Evolutionary conservation across 2,329 filamentous ascomycete species (phyloP).

Genomic region (Aspergillus flavus): DNA sequence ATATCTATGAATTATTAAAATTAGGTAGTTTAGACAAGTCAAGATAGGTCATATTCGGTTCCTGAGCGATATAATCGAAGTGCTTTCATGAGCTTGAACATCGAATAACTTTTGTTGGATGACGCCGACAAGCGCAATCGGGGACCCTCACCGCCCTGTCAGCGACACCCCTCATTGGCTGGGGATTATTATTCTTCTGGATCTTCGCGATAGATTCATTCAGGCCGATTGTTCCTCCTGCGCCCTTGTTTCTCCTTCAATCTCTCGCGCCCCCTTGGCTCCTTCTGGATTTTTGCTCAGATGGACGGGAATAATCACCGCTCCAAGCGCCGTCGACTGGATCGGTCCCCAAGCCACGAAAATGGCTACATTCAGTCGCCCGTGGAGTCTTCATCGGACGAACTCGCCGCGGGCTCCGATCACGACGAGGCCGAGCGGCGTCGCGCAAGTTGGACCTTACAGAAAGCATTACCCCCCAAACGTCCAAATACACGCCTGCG

Average conservation of each 20-base stretch:
- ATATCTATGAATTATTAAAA: background rate
- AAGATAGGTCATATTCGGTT: background rate
- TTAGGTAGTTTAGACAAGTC: background rate
- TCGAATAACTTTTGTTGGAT: background rate
- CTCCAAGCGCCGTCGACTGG: constrained; percentile 37
- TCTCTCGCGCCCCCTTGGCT: constrained; percentile 1
- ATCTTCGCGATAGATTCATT: constrained; percentile 6
- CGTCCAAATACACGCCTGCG: constrained; percentile 29
- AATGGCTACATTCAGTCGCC: constrained; percentile 28
- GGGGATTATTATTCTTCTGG: background rate
- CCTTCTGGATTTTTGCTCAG: constrained; percentile 4
- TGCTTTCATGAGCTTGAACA: background rate
- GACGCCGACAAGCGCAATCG: background rate
- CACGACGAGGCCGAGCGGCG: constrained; percentile 39
- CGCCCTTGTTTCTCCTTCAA: background rate
- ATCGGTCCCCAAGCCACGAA: constrained; percentile 20
- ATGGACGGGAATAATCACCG: constrained; percentile 32
- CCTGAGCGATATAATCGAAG: background rate
- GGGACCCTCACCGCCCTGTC: background rate
- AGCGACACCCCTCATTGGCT: constrained; percentile 2
- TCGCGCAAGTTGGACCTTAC: constrained; percentile 38
- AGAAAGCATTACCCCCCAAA: constrained; percentile 35
- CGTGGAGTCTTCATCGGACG: constrained; percentile 43
- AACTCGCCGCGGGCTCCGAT: constrained; percentile 40
- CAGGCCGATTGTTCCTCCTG: constrained; percentile 2